Base-by-base conservation (phyloP, 75 land plant species). In the Sequoia sempervirens region DNA sequence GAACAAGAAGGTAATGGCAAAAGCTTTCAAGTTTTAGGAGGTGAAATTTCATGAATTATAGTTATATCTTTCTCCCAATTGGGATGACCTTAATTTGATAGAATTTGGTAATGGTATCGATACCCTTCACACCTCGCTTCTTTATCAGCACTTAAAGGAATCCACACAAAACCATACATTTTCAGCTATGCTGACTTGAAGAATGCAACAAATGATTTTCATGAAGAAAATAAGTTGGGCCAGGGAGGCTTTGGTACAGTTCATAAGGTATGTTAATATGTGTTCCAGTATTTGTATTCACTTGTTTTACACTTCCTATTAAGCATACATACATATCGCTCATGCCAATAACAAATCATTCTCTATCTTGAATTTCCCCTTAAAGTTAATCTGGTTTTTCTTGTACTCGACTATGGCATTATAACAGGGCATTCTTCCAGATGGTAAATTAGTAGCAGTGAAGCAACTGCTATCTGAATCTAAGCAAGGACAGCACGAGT, bases 101-200 rank as follows among this genome's bases (percentile, higher is more conserved):
- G 79, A 23, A 41, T 38, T 41, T 38, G 9, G n/a, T n/a, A 41
- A 20, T 41, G 23, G 78, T 34, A 75, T 7, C 1, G 23, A 41
- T 41, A 34, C 43, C 10, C 79, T 7, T 17, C 1, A 20, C 46
- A 20, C 23, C 78, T 75, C 18, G 32, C 6, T 41, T 41, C 18
- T 40, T 73, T 26, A 75, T 83, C 91, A 90, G 91, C 86, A 52
- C 75, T 89, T 0, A 34, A 85, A 13, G 87, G 87, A 30, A 78
- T 89, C 2, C 84, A 80, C 41, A 38, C 85, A 5, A 83, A 64
- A 84, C 86, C 88, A 34, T 58, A 89, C 81, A 85, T 86, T 41
- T 89, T 89, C 82, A 89, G 84, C n/a, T 91, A 87, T 75, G 45
- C 83, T n/a, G 88, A 89, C 56, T 72, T 91, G 68, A 87, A 56